phyloP scores from a whole-genome alignment of 1,284 basidiomycete genomes.

The Marasmius fiardii region DNA sequence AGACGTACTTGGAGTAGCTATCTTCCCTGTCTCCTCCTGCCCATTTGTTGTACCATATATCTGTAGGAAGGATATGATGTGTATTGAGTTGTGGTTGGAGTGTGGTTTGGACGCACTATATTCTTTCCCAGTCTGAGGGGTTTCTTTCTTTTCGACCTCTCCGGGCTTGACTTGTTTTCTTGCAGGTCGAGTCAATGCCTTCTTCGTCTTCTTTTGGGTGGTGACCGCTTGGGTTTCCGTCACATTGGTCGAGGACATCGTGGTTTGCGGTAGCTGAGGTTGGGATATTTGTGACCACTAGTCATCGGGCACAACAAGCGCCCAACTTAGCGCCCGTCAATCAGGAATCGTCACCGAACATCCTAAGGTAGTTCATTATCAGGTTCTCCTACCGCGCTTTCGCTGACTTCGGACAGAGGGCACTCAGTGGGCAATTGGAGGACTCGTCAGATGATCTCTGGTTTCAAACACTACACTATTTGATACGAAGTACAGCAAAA shows the following conservation, averaged over 20 bases:
- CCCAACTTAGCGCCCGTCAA: too few species aligned
- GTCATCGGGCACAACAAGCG: too few species aligned
- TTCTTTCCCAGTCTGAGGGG: slow-evolving; percentile 89
- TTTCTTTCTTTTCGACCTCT: slow-evolving; percentile 85
- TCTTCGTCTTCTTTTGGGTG: slow-evolving; percentile 36
- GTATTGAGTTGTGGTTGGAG: not conserved
- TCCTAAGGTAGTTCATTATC: too few species aligned
- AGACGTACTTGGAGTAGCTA: slow-evolving; percentile 81
- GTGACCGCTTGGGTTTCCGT: slow-evolving; percentile 19
- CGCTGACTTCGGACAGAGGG: too few species aligned
- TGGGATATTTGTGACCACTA: too few species aligned
- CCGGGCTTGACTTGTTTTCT: slow-evolving; percentile 88
- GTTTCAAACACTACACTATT: too few species aligned
- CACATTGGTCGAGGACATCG: slow-evolving; percentile 20
- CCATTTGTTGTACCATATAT: slow-evolving; percentile 99
- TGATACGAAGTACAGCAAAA: too few species aligned
- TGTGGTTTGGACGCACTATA: slow-evolving; percentile 66
- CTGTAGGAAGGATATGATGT: slow-evolving; percentile 39
- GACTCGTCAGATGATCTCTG: too few species aligned
- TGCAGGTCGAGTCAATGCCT: slow-evolving; percentile 67
- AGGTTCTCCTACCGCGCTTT: too few species aligned
- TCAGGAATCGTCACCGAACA: too few species aligned
- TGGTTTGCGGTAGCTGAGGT: not conserved
- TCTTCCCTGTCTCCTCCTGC: slow-evolving; percentile 94
- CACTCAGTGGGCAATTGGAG: too few species aligned